Percentiles rank a stretch among this genome's conserved stretches.
phyloP scores from a whole-genome alignment of 768 basidiomycete species.

The Psilocybe subaeruginosa region DNA sequence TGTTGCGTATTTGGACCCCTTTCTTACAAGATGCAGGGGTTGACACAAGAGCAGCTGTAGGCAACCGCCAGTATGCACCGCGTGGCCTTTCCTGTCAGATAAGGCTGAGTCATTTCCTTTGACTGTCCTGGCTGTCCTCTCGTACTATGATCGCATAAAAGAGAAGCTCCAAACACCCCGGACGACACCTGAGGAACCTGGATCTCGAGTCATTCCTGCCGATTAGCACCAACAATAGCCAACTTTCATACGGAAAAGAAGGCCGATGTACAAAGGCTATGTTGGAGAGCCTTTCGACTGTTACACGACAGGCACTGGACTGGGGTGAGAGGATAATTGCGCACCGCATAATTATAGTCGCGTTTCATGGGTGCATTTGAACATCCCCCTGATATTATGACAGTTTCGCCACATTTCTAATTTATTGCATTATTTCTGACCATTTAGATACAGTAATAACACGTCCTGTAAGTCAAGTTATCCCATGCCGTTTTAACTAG shows the following conservation, averaged over 20 bases:
- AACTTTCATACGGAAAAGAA: slow-evolving; percentile 16
- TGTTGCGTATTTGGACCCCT: slow-evolving; percentile 18
- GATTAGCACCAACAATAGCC: slow-evolving; percentile 9
- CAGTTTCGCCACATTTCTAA: slow-evolving; percentile 19
- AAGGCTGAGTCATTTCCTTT: slow-evolving; percentile 9
- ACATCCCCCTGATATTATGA: slow-evolving; percentile 17
- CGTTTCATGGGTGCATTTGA: slow-evolving; percentile 21
- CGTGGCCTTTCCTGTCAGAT: slow-evolving; percentile 14
- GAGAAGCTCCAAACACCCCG: slow-evolving; percentile 15
- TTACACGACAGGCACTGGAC: slow-evolving; percentile 15
- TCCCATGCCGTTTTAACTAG: background rate
- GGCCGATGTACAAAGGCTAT: slow-evolving; percentile 15
- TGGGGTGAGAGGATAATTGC: slow-evolving; percentile 14
- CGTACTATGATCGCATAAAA: slow-evolving; percentile 13
- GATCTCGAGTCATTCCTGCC: slow-evolving; percentile 11
- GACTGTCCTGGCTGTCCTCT: background rate
- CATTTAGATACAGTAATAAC: background rate
- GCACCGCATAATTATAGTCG: slow-evolving; percentile 14
- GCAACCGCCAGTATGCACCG: slow-evolving; percentile 4
- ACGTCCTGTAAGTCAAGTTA: slow-evolving; percentile 6
- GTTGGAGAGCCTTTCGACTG: slow-evolving; percentile 8
- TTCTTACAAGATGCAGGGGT: slow-evolving; percentile 7
- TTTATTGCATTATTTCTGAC: slow-evolving; percentile 8
- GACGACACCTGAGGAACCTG: slow-evolving; percentile 6
- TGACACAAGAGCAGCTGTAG: slow-evolving; percentile 5